Evolutionary conservation across 2,329 filamentous ascomycete genomes (phyloP), one percentile per base, ranked within the genome.

Genomic region (Sporothrix phasma): DNA sequence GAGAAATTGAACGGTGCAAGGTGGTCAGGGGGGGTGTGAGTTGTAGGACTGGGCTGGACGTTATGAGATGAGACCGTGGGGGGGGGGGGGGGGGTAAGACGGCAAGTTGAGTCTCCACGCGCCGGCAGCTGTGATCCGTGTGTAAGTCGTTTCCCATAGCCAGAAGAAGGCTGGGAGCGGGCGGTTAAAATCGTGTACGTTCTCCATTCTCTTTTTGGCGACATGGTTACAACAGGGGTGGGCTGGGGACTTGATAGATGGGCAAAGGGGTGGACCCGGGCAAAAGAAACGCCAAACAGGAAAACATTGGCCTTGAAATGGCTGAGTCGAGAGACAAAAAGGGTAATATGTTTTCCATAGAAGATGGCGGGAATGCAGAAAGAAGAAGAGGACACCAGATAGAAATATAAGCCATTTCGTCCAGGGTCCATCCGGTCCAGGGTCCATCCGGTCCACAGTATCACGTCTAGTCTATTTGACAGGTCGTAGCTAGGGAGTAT

Each of bases 141-240:
- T 56, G 51, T 56, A 56, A 56, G 51, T 39, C 31, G 15, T 26
- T 24, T 47, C 45, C 11, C 22, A 24, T 15, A 56, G 31, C 31
- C 31, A 56, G 10, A 13, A 17, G 31, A 10, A 56, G 31, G 31
- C 51, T 58, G 31, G 19, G 3, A 2, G 11, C 29, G 22, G 54
- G 26, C 43, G 29, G 43, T 43, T 58, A 19, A n/a, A n/a, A 13
- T 19, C 15, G 15, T 17, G 5, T 61, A 43, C 60, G 60, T 22
- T 31, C 60, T 53, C 60, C 60, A 62, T 62, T 6, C 46, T 53
- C 46, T 53, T 53, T 53, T 49, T 41, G 46, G 60, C 24, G 11
- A 53, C 10, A 11, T 8, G 17, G 39, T 11, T 8, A 24, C 22
- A 13, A 47, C 5, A 10, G 15, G 54, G 39, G 54, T 29, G 58